Percentiles rank a stretch among this genome's conserved stretches.
Conservation (phyloP, 192 early-diverging fungal genomes). For the Entomortierella lignicola region DNA sequence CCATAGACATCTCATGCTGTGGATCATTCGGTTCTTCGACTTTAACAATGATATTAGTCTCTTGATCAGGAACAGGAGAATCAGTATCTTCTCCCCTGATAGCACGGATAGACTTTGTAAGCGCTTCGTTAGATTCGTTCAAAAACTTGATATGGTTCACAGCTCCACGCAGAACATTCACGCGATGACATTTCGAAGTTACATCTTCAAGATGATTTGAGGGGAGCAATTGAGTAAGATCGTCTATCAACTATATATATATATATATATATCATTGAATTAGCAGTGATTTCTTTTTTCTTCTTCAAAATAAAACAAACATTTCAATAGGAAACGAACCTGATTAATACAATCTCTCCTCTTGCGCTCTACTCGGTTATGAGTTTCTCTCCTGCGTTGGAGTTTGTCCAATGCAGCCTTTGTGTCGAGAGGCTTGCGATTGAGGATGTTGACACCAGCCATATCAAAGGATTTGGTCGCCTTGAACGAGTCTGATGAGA, state of each 20-base stretch:
- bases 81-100: slow-evolving; percentile 19
- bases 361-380: slow-evolving; percentile 81
- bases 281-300: too few species aligned
- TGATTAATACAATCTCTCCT: slow-evolving; percentile 81
- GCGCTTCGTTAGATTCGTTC: slow-evolving; percentile 36
- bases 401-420: slow-evolving; percentile 75
- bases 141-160: slow-evolving; percentile 50
- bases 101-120: slow-evolving; percentile 12
- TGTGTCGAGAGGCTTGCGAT: slow-evolving; percentile 38
- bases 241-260: slow-evolving; percentile 35
- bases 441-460: slow-evolving; percentile 46
- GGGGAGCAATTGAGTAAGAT: slow-evolving; percentile 39
- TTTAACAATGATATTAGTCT: background rate
- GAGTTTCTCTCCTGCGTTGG: slow-evolving; percentile 78
- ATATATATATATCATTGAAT: slow-evolving; percentile 5
- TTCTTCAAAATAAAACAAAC: too few species aligned
- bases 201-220: slow-evolving; percentile 50
- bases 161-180: slow-evolving; percentile 46
- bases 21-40: background rate
- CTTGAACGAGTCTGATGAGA: slow-evolving; percentile 45
- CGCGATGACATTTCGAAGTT: slow-evolving; percentile 44
- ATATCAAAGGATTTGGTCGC: slow-evolving; percentile 52
- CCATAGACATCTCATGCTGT: slow-evolving; percentile 25
- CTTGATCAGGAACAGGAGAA: background rate
- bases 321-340: slow-evolving; percentile 12